Evolutionary conservation across 345 rosid genomes (phyloP), one percentile per base, ranked within the genome.

Genomic region (Eucalyptus dawsonii): DNA sequence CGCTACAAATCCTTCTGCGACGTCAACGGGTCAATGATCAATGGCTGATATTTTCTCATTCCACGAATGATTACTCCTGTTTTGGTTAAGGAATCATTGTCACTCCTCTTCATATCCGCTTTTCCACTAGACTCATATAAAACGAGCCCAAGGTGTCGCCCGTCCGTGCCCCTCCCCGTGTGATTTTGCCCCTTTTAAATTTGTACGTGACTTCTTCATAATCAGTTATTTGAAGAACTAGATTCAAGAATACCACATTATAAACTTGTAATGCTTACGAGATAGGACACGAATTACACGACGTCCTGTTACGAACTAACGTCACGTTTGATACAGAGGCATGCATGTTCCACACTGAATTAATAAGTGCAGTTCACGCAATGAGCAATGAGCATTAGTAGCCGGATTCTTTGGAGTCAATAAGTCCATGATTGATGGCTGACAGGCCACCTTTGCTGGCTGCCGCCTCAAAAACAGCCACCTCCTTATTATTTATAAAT

Each of bases 361-460:
- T 11, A 31, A 69, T 2, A 11, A 16, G 42, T 17, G 44, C 3
- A 6, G 24, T 67, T 31, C 44, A 5, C 87, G 50, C 50, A 49
- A 49, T 49, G 14, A 49, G 7, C n/a, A 69, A 34, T 3, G 44
- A 31, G 44, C 42, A 16, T 8, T 31, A 67, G 80, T 6, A 62
- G 34, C 34, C 5, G 0, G 2, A 14, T 13, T 62, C 16, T 62
- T 0, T 13, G 69, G 34, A 29, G 31, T 4, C 50, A 50, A 50
- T 2, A 6, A 6, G 76, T n/a, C 7, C 17, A 2, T 69, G 80
- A 58, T 21, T 56, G 25, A 22, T 22, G 62, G 62, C 22, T 22
- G 27, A 24, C 62, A 56, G 6, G 62, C 3, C 62, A 0, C 62
- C 13, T 24, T 56, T 1, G 3, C 13, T 4, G 6, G 62, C 29